These are phyloP conservation scores for Incumbomyces delicatus DNA, from an alignment of 2,329 filamentous ascomycete species.

Conservation along the genomic window DNA sequence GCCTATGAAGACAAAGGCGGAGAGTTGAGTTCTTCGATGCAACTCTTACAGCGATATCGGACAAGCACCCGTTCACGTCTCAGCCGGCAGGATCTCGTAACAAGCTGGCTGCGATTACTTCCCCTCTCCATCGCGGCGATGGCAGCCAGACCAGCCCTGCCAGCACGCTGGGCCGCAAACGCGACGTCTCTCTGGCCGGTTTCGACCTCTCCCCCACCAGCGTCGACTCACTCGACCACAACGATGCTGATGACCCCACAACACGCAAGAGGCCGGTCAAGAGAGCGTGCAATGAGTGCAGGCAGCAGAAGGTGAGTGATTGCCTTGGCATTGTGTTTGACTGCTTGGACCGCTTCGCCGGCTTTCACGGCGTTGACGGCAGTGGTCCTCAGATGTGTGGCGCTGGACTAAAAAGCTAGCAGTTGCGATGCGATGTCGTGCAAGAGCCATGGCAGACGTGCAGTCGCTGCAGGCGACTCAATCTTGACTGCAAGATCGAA, in stretches of 20 bases:
- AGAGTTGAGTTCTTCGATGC: too few species aligned
- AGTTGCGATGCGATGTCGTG: constrained; percentile 59
- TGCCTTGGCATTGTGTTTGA: not conserved
- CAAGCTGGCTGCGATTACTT: constrained; percentile 18
- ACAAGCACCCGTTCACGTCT: not conserved
- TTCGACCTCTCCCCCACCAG: constrained; percentile 40
- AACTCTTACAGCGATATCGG: constrained; percentile 6
- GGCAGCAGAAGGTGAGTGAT: constrained; percentile 58
- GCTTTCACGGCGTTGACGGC: too few species aligned
- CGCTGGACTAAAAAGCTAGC: not conserved
- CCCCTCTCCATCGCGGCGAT: constrained; percentile 12
- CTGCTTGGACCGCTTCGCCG: not conserved
- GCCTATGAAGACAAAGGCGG: too few species aligned
- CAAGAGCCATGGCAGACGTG: constrained; percentile 55
- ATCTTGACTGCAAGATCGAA: constrained; percentile 56
- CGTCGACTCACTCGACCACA: constrained; percentile 23
- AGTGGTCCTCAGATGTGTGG: too few species aligned
- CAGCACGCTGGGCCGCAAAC: constrained; percentile 24
- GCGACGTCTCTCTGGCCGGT: constrained; percentile 33
- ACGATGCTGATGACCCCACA: constrained; percentile 35
- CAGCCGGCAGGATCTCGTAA: not conserved
- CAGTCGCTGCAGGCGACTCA: constrained; percentile 52
- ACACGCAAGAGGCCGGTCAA: constrained; percentile 42
- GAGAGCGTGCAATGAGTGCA: constrained; percentile 59
- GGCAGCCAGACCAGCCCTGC: constrained; percentile 1